Evolutionary conservation across 352 stramenopile genomes (phyloP).

Genomic region (Phytopythium kandeliae): DNA sequence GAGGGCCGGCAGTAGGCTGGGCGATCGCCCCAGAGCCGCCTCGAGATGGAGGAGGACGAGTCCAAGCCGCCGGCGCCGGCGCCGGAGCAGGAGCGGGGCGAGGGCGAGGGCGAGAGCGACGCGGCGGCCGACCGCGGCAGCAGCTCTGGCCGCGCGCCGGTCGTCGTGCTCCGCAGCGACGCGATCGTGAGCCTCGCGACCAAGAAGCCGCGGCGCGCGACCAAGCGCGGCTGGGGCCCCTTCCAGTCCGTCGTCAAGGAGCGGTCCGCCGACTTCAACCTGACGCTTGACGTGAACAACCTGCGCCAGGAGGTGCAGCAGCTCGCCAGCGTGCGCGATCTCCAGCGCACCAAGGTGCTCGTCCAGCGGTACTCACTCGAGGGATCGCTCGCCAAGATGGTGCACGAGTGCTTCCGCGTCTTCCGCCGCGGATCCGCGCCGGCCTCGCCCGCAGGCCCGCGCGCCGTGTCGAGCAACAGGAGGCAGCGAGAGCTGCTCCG

Average conservation of each 20-base stretch:
- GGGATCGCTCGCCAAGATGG: slow-evolving; percentile 15
- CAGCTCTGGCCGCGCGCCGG: no score
- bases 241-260: slow-evolving; percentile 31
- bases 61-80: not conserved
- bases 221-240: slow-evolving; percentile 21
- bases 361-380: slow-evolving; percentile 18
- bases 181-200: slow-evolving; percentile 4
- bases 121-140: not conserved
- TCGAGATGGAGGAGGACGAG: slow-evolving; percentile 2
- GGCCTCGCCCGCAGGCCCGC: no score
- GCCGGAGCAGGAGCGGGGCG: not conserved
- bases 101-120: not conserved
- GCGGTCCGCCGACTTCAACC: slow-evolving; percentile 35
- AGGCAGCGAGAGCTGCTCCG: slow-evolving; percentile 18
- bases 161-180: slow-evolving; percentile 1
- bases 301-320: slow-evolving; percentile 32
- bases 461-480: no score
- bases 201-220: slow-evolving; percentile 3
- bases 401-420: slow-evolving; percentile 18
- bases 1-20: no score
- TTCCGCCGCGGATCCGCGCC: slow-evolving; percentile 13
- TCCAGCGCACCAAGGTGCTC: slow-evolving; percentile 13
- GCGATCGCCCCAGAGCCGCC: no score
- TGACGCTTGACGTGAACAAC: slow-evolving; percentile 38
- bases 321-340: slow-evolving; percentile 11